Base-by-base conservation (phyloP, 2,329 filamentous ascomycete genomes). In the Alternaria metachromatica region DNA sequence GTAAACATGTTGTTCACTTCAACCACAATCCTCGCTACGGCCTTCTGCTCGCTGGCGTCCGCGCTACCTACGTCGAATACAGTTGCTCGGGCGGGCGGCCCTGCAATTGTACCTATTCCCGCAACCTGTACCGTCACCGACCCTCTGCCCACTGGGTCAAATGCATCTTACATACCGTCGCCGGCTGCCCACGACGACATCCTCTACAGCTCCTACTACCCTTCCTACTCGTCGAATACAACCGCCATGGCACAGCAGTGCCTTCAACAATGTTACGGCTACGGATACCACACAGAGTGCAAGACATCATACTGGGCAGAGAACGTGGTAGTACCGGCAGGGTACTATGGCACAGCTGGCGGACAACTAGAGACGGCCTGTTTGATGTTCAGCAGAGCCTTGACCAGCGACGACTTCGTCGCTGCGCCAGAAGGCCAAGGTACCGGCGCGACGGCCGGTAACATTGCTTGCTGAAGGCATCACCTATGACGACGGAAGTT, bases 211-310 rank as follows among this genome's bases (percentile, higher is more conserved):
- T 68, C 73, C 12, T 79, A 78, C 70, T 82, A 81, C 63, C 72
- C 76, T 18, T 67, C 74, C 5, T 67, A 67, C 44, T 66, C 75
- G 3, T 63, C 72, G 18, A 74, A 78, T 65, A 71, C 48, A 15
- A 75, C 69, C 3, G 61, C 63, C 33, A 67, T 76, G 70, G 73
- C 73, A 13, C 55, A 72, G 57, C 74, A 79, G 55, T 82, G 80
- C 63, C 71, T 78, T 4, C 57, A 82, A 63, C 81, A 82, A 63
- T 83, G 81, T 69, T 79, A 82, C 58, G 80, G 81, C 12, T 80
- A 78, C 49, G 80, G 80, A 11, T 68, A 74, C 44, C 62, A 62
- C n/a, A 67, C 65, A 10, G 66, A 78, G 43, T 83, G 81, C 70
- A 76, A 77, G 59, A 71, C 72, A 9, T 77, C 75, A 3, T 78